Conservation (phyloP, 768 basidiomycete species). For the Cyclocybe cylindracea region DNA sequence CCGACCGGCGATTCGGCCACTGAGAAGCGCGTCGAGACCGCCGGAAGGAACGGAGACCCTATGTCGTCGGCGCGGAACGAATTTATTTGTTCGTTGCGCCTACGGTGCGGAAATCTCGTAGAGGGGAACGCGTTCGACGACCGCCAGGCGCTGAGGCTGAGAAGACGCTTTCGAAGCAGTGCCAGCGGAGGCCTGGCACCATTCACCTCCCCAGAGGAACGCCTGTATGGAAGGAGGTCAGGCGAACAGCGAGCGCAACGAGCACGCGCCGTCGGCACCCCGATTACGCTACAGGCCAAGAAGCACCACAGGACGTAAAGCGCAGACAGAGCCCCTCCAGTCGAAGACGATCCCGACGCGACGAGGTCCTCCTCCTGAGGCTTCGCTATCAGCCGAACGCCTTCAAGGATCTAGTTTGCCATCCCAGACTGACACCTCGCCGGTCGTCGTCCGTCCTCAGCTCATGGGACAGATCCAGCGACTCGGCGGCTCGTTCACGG, state of each 20-base stretch:
- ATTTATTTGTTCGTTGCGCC: constrained; percentile 74
- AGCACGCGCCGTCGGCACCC: constrained; percentile 61
- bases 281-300: constrained; percentile 66
- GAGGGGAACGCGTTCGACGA: constrained; percentile 34
- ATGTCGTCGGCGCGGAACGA: constrained; percentile 69
- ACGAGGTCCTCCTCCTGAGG: neutral
- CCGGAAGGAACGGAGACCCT: constrained; percentile 42
- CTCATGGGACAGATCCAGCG: constrained; percentile 7
- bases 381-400: neutral
- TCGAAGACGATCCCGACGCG: no score
- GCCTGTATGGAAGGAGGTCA: constrained; percentile 47
- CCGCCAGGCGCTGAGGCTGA: constrained; percentile 37
- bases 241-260: constrained; percentile 57
- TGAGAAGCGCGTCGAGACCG: constrained; percentile 6
- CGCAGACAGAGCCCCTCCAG: no score
- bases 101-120: constrained; percentile 48
- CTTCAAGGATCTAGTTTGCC: neutral
- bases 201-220: constrained; percentile 50
- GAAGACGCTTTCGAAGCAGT: constrained; percentile 73
- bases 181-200: constrained; percentile 75
- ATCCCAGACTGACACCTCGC: constrained; percentile 6
- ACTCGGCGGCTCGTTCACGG: constrained; percentile 20
- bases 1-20: constrained; percentile 16
- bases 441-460: constrained; percentile 30
- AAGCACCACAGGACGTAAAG: constrained; percentile 26